Percentiles rank a stretch among this genome's conserved stretches.
These are phyloP conservation scores for Debaryomyces udenii DNA, from an alignment of 1,139 yeast species.

Conservation along the genomic window DNA sequence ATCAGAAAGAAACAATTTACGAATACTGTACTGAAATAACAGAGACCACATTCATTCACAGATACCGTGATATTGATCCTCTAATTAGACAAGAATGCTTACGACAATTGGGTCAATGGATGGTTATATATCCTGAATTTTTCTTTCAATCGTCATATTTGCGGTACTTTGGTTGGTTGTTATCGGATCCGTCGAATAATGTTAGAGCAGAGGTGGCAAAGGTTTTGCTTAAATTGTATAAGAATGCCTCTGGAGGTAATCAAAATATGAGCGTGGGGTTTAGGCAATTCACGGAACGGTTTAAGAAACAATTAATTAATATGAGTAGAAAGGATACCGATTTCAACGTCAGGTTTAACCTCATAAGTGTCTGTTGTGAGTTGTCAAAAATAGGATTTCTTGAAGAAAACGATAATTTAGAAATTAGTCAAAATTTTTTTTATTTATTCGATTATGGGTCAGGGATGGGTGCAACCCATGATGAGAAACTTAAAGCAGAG, in stretches of 20 bases:
- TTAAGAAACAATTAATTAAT: constrained; percentile 64
- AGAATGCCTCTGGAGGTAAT: constrained; percentile 22
- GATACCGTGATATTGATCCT: constrained; percentile 83
- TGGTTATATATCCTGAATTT: constrained; percentile 66
- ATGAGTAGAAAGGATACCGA: constrained; percentile 47
- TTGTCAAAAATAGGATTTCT: constrained; percentile 64
- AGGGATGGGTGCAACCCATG: constrained; percentile 19
- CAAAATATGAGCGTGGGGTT: constrained; percentile 45
- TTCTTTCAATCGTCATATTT: constrained; percentile 72
- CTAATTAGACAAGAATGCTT: constrained; percentile 72
- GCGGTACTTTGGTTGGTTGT: constrained; percentile 81
- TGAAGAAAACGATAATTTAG: constrained; percentile 54
- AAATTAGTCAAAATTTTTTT: constrained; percentile 48
- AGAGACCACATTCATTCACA: constrained; percentile 67
- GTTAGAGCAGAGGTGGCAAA: constrained; percentile 71
- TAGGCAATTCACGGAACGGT: constrained; percentile 73
- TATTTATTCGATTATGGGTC: constrained; percentile 35
- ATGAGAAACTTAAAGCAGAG: constrained; percentile 38
- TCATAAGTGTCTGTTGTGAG: constrained; percentile 58
- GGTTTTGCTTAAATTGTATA: constrained; percentile 55
- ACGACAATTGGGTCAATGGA: constrained; percentile 64
- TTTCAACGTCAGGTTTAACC: constrained; percentile 51
- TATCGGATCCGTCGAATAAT: constrained; percentile 64
- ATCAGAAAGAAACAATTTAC: constrained; percentile 55
- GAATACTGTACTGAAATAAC: constrained; percentile 67